phyloP scores from a whole-genome alignment of 257 asterid genomes.

The Rehmannia glutinosa region DNA sequence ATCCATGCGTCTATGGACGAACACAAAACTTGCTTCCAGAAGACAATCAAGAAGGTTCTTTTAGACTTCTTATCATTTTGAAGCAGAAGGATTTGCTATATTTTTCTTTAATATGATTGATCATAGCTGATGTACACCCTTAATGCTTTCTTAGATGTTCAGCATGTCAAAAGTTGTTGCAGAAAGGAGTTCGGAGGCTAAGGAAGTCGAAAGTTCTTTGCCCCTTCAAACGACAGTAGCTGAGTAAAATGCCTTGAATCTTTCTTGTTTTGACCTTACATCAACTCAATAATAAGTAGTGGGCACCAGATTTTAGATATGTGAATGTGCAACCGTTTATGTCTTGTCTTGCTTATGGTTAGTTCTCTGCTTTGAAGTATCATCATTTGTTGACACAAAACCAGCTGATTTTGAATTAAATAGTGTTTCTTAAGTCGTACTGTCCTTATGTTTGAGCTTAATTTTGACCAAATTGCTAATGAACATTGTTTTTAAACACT shows the following conservation, averaged over 20 bases:
- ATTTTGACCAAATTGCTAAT: neutral
- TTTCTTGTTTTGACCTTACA: neutral
- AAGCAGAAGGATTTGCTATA: neutral
- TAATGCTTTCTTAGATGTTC: constrained; percentile 55
- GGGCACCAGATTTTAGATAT: neutral
- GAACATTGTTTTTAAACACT: neutral
- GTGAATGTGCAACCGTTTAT: neutral
- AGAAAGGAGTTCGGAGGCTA: constrained; percentile 47
- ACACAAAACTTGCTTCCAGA: constrained; percentile 87
- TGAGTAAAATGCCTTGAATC: constrained; percentile 32
- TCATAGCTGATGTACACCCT: neutral
- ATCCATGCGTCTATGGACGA: constrained; percentile 88
- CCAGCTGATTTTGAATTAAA: too few species aligned
- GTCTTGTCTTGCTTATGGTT: neutral
- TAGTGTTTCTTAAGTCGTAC: neutral
- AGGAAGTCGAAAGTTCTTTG: constrained; percentile 68
- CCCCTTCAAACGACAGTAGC: constrained; percentile 72
- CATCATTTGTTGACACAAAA: neutral
- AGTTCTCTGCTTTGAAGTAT: neutral
- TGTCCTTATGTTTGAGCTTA: neutral
- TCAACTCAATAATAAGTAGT: neutral
- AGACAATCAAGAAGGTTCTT: constrained; percentile 69
- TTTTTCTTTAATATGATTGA: neutral
- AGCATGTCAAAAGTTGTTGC: constrained; percentile 84
- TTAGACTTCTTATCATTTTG: neutral